phyloP scores from a whole-genome alignment of 345 rosid species.

The Rhodamnia rubescens region DNA sequence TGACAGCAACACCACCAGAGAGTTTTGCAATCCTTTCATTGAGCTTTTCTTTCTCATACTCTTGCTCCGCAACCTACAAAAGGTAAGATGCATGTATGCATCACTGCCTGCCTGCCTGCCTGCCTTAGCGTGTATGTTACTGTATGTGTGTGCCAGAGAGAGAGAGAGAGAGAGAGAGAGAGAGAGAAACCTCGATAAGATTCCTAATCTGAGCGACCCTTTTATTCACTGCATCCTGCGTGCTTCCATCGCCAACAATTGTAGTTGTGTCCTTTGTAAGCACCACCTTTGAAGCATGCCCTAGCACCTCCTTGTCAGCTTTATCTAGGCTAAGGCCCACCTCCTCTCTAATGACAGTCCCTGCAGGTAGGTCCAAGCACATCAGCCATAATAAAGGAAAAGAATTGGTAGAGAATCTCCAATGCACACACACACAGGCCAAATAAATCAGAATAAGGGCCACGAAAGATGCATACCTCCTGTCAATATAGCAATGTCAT shows the following conservation, averaged over 20 bases:
- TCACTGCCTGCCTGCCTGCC: neutral
- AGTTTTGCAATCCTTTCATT: slow-evolving; percentile 94
- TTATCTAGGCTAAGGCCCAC: slow-evolving; percentile 93
- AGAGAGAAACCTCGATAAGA: slow-evolving; percentile 59
- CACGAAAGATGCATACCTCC: slow-evolving; percentile 36
- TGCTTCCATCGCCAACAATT: slow-evolving; percentile 96
- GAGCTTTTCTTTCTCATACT: slow-evolving; percentile 88
- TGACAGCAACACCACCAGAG: slow-evolving; percentile 83
- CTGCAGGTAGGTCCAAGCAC: slow-evolving; percentile 14
- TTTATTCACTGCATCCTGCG: slow-evolving; percentile 87
- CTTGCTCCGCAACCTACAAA: slow-evolving; percentile 78
- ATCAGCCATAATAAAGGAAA: neutral
- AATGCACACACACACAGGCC: neutral
- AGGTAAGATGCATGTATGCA: neutral
- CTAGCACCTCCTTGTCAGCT: slow-evolving; percentile 84
- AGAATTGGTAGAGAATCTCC: neutral
- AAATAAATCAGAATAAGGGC: neutral
- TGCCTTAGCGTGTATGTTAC: neutral
- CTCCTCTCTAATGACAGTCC: slow-evolving; percentile 88
- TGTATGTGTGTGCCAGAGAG: no score
- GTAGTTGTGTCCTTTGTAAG: slow-evolving; percentile 90
- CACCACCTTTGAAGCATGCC: slow-evolving; percentile 84
- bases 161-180: neutral
- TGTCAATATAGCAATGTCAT: slow-evolving; percentile 90
- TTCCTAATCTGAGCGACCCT: slow-evolving; percentile 85